phyloP scores from a whole-genome alignment of 495 filamentous ascomycete species.

The Aspergillus haitiensis region DNA sequence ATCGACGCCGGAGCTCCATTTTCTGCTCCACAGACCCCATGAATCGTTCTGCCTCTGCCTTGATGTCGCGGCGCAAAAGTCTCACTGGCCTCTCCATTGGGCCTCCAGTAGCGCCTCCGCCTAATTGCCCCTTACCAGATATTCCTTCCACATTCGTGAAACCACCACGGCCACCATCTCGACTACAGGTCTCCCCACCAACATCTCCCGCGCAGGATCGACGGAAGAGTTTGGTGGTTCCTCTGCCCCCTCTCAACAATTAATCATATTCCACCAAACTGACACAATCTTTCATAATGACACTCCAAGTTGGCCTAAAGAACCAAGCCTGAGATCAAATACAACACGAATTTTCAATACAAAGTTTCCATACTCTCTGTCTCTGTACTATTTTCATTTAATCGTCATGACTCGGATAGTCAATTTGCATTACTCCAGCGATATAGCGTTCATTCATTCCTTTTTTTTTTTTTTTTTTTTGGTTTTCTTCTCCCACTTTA shows the following conservation, averaged over 20 bases:
- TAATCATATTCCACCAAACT: not conserved
- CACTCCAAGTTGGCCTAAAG: not conserved
- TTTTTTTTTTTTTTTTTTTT: not conserved
- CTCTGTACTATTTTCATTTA: no score
- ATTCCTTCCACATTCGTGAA: conserved; percentile 44
- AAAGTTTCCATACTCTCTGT: not conserved
- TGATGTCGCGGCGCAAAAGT: conserved; percentile 48
- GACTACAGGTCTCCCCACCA: conserved; percentile 4
- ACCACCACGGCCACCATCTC: conserved; percentile 5
- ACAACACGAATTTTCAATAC: not conserved
- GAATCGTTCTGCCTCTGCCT: conserved; percentile 9
- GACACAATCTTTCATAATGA: not conserved
- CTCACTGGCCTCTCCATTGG: conserved; percentile 59
- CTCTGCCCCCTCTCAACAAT: not conserved
- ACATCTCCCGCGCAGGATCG: conserved; percentile 9
- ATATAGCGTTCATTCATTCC: conserved; percentile 7
- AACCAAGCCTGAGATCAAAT: not conserved
- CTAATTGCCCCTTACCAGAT: conserved; percentile 62
- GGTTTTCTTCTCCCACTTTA: not conserved
- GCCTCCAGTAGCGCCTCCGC: conserved; percentile 63
- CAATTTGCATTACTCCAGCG: conserved; percentile 11
- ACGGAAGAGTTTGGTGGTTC: not conserved
- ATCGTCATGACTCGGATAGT: conserved; percentile 6
- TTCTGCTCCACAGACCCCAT: not conserved
- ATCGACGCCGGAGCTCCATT: conserved; percentile 12